These are phyloP conservation scores for Blumeria hordei DNA, from an alignment of 2,329 filamentous ascomycete genomes.

Conservation along the genomic window DNA sequence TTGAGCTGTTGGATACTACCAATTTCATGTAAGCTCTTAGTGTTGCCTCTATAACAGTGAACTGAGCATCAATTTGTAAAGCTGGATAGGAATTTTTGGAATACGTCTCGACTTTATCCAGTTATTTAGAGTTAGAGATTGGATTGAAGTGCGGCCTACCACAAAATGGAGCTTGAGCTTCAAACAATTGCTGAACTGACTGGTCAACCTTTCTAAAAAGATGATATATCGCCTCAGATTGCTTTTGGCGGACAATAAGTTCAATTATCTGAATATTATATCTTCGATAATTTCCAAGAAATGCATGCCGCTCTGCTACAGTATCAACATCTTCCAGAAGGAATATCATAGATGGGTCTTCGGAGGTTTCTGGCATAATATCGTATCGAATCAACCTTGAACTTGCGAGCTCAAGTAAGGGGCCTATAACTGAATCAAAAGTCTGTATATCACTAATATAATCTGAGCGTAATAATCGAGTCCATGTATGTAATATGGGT, in stretches of 20 bases:
- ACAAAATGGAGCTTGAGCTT: slow-evolving; percentile 39
- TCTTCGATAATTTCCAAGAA: slow-evolving; percentile 81
- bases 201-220: slow-evolving; percentile 61
- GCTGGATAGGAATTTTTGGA: slow-evolving; percentile 47
- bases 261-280: slow-evolving; percentile 80
- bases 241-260: slow-evolving; percentile 55
- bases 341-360: slow-evolving; percentile 58
- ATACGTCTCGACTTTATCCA: slow-evolving; percentile 26
- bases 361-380: slow-evolving; percentile 54
- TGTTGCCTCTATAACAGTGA: slow-evolving; percentile 69
- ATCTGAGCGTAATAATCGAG: slow-evolving; percentile 49
- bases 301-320: slow-evolving; percentile 76
- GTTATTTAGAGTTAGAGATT: slow-evolving; percentile 4
- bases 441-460: slow-evolving; percentile 41
- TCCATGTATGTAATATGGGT: slow-evolving; percentile 76
- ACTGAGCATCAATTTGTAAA: slow-evolving; percentile 67
- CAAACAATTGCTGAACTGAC: slow-evolving; percentile 52
- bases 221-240: slow-evolving; percentile 66
- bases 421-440: slow-evolving; percentile 38
- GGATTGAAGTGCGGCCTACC: slow-evolving; percentile 20
- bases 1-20: slow-evolving; percentile 27
- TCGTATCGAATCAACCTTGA: slow-evolving; percentile 73
- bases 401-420: slow-evolving; percentile 62
- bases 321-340: slow-evolving; percentile 89
- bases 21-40: slow-evolving; percentile 77